A percentile compares a stretch with the other conserved stretches of the same genome.
These are phyloP conservation scores for Wickerhamomyces kurtzmanii DNA, from an alignment of 805 yeast genomes.

Conservation along the genomic window DNA sequence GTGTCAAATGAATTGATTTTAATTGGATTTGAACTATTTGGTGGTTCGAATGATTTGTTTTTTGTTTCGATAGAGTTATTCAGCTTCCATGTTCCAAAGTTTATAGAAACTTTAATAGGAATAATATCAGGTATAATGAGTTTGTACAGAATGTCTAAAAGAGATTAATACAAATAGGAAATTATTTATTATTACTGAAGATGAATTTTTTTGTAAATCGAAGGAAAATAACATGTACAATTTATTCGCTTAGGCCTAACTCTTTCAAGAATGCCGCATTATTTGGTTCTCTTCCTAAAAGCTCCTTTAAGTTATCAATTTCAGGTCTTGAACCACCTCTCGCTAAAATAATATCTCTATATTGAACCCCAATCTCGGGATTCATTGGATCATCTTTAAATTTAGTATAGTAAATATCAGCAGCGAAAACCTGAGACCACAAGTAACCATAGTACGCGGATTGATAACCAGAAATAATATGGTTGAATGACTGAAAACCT, in stretches of 20 bases:
- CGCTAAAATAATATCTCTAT: constrained; percentile 59
- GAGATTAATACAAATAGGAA: too few relatives aligned
- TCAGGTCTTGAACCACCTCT: constrained; percentile 72
- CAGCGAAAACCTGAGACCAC: constrained; percentile 81
- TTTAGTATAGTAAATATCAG: constrained; percentile 67
- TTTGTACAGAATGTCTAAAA: constrained; percentile 9
- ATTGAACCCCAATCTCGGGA: constrained; percentile 47
- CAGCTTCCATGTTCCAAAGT: constrained; percentile 5
- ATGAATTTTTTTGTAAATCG: too few relatives aligned
- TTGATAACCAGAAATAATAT: constrained; percentile 72
- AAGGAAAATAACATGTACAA: too few relatives aligned
- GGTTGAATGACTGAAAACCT: constrained; percentile 74
- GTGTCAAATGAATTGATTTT: constrained; percentile 3
- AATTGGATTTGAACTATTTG: constrained; percentile 6
- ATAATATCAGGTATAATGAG: constrained; percentile 8
- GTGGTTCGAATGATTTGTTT: constrained; percentile 8
- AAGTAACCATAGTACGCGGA: constrained; percentile 82
- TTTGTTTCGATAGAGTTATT: constrained; percentile 10
- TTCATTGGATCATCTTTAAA: constrained; percentile 64
- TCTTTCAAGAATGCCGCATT: constrained; percentile 66
- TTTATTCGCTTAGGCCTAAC: constrained; percentile 39
- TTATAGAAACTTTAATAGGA: constrained; percentile 6
- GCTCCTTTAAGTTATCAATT: constrained; percentile 49
- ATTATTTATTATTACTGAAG: too few relatives aligned
- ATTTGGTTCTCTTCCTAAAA: constrained; percentile 70